Base-by-base conservation (phyloP, 2,329 filamentous ascomycete species). In the Myriosclerotinia curreyana region DNA sequence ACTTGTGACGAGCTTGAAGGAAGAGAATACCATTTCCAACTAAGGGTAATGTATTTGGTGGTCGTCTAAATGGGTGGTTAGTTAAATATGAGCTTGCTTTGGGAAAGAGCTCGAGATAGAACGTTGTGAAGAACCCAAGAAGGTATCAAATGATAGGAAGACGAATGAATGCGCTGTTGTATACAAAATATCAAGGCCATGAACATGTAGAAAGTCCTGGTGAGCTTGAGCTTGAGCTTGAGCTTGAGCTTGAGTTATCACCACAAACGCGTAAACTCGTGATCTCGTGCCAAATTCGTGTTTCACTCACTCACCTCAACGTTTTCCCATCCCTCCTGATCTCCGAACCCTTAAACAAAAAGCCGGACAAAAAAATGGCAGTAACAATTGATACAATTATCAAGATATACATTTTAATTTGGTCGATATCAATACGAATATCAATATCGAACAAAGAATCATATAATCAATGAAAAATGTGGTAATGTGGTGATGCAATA, bases 1-100 rank as follows among this genome's bases (percentile, higher is more conserved):
- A 79, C 61, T 80, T 81, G 70, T 87, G 82, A 4, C 86, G 81
- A 2, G 82, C 78, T 69, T 82, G 83, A 1, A 88, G 76, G 70
- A 88, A 88, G 9, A 82, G 73, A 53, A 88, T 78, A 7, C 85
- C 86, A 69, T 88, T 87, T 34, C 85, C 86, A 5, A 81, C 76
- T 2, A 88, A 65, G 0, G 85, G 86, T 5, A 75, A 69, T 14
- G 72, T 74, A 59, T 74, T 72, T 60, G 73, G 70, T 40, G 74
- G 71, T 25, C 69, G 67, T 65, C 74, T 75, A 38, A 5, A 64
- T n/a, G 9, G 3, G 17, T 17, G 12, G 20, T 58, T 22, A 46
- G 44, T 46, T 58, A 46, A 40, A 46, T 17, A 15, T 8, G n/a
- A 22, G 28, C n/a, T 1, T 44, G 9, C 9, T 36, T 17, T 14